Conservation (phyloP, 768 basidiomycete genomes). For the Kwoniella mangroviensis region DNA sequence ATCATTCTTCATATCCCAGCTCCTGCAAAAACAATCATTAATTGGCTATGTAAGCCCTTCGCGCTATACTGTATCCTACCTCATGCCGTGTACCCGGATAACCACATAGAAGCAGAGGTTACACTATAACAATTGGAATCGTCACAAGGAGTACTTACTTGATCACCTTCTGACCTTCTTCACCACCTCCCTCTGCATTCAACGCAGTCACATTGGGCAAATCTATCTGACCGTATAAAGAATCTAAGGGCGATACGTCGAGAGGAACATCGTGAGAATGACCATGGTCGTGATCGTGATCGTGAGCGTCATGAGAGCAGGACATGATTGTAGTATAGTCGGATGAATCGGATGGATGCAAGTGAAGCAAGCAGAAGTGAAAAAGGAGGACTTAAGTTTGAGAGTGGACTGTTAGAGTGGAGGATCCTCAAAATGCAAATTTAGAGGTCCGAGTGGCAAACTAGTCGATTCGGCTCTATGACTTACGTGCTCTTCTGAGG, state of each 20-base stretch:
- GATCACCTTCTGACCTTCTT: conserved; percentile 65
- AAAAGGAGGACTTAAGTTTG: background rate
- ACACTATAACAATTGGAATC: background rate
- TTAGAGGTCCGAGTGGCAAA: background rate
- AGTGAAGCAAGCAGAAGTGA: background rate
- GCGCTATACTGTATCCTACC: too few species aligned
- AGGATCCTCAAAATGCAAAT: background rate
- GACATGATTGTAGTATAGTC: conserved; percentile 18
- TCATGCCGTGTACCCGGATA: too few species aligned
- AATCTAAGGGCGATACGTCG: conserved; percentile 57
- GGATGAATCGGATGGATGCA: too few species aligned
- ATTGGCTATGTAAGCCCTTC: background rate
- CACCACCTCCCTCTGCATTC: conserved; percentile 65
- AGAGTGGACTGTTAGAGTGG: conserved; percentile 31
- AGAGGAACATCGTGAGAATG: conserved; percentile 55
- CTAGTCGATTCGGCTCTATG: too few species aligned
- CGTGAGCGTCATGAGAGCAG: conserved; percentile 38
- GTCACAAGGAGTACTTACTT: conserved; percentile 60
- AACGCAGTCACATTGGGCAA: conserved; percentile 77
- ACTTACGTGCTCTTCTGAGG: too few species aligned
- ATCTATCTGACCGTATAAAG: conserved; percentile 74
- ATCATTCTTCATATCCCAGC: conserved; percentile 78
- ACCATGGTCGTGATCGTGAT: conserved; percentile 57
- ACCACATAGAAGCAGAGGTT: background rate
- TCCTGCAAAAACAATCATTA: conserved; percentile 43